Evolutionary conservation across 2,329 filamentous ascomycete species (phyloP).

Genomic region (Hymenoscyphus repandus): DNA sequence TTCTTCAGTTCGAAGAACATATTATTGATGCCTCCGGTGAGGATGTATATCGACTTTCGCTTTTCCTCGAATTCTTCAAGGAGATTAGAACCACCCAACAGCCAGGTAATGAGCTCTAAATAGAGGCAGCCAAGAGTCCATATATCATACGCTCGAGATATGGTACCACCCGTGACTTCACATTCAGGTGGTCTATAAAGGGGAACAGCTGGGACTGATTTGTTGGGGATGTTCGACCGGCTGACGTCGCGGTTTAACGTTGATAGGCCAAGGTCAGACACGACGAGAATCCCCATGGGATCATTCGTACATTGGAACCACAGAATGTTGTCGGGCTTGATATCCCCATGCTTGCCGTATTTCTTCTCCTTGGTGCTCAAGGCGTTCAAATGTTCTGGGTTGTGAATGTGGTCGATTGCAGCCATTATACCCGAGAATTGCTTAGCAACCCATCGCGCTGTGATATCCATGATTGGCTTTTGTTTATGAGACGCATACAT

Average conservation of each 20-base stretch:
- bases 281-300: conserved; percentile 8
- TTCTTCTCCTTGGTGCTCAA: not conserved
- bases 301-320: conserved; percentile 14
- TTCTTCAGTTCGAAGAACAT: conserved; percentile 5
- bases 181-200: conserved; percentile 22
- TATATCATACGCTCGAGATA: conserved; percentile 23
- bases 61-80: conserved; percentile 1
- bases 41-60: not conserved
- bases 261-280: conserved; percentile 25
- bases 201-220: not conserved
- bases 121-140: conserved; percentile 29
- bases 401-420: conserved; percentile 16
- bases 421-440: conserved; percentile 6
- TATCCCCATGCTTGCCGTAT: conserved; percentile 28
- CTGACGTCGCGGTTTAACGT: conserved; percentile 12
- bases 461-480: not conserved
- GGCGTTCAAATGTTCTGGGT: not conserved
- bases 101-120: conserved; percentile 25
- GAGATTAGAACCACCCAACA: conserved; percentile 4
- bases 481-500: conserved; percentile 5
- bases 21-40: not conserved
- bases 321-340: conserved; percentile 28
- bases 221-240: conserved; percentile 2
- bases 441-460: conserved; percentile 3
- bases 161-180: conserved; percentile 4